Evolutionary conservation across 352 stramenopile genomes (phyloP), one percentile per base, ranked within the genome.

Genomic region (Phytophthora cryptogea): DNA sequence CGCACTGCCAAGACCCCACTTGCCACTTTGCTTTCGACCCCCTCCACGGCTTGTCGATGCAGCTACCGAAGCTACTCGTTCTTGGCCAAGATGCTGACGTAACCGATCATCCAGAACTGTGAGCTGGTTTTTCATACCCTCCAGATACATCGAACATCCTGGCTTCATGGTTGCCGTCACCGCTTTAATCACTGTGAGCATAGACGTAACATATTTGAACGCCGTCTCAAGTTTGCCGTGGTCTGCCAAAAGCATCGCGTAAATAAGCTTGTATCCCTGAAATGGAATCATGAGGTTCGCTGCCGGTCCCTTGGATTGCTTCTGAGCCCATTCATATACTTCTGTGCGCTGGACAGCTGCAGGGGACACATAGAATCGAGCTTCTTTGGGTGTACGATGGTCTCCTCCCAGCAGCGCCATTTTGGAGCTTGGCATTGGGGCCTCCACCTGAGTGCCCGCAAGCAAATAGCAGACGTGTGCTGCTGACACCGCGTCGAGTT

Each of bases 241-340:
- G 60, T 96, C 87, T 0, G 85, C 87, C 27, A 96, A 58, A 26
- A 92, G 68, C 82, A 94, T 93, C 20, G 88, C 82, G 53, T 96
- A 90, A 51, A 96, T 94, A 31, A 95, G 68, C 59, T 96, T 96
- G 73, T 95, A 96, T 17, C 86, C 88, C 57, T 96, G 88, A 65
- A 95, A 94, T 23, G 88, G 80, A 46, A 96, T 87, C 76, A 92
- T 82, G 48, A 80, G 74, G 17, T 77, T 84, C 16, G 68, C 59
- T 7, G 63, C 70, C 17, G 56, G 43, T 14, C 66, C 70, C 54
- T 79, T 82, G 11, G 82, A 66, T 14, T 76, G 74, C 60, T 88
- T 90, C 17, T 91, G 86, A 2, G 88, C 66, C 81, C 82, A 94
- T 43, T 96, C 88, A 43, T 92, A 92, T 11, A 96, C 76, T 64